phyloP scores from a whole-genome alignment of 208 protist genomes.

The Polymyxa betae region DNA sequence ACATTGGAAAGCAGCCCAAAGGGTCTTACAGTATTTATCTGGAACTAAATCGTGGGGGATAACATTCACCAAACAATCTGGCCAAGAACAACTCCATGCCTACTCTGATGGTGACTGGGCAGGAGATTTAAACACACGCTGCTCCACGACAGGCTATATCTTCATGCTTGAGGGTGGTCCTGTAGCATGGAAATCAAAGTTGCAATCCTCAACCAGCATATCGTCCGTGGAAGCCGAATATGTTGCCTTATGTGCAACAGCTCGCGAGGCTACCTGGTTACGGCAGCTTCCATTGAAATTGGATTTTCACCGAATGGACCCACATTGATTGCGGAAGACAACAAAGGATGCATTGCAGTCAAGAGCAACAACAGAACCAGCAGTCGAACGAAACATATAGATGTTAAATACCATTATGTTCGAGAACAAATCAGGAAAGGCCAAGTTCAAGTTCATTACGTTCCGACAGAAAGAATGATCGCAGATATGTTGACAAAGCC shows the following conservation, averaged over 20 bases:
- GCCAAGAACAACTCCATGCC: neutral
- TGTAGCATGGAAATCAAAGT: constrained; percentile 29
- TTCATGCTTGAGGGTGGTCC: neutral
- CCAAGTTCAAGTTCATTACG: neutral
- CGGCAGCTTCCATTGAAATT: neutral
- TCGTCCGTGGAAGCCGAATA: constrained; percentile 41
- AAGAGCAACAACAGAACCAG: neutral
- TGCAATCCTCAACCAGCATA: neutral
- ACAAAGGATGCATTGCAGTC: neutral
- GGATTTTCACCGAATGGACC: neutral
- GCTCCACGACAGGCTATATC: constrained; percentile 40
- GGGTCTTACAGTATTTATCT: neutral
- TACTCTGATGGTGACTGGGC: neutral
- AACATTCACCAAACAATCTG: neutral
- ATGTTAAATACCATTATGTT: constrained; percentile 39
- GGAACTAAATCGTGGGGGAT: neutral
- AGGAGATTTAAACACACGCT: neutral
- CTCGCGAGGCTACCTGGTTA: constrained; percentile 21
- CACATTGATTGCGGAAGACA: neutral
- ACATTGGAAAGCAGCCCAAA: neutral
- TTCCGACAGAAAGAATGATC: neutral
- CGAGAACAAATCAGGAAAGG: neutral
- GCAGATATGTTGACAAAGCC: neutral
- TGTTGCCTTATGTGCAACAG: neutral
- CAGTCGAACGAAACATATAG: constrained; percentile 14